Evolutionary conservation across 371 early-diverging fungal genomes (phyloP).

Genomic region (Blakeslea trispora): DNA sequence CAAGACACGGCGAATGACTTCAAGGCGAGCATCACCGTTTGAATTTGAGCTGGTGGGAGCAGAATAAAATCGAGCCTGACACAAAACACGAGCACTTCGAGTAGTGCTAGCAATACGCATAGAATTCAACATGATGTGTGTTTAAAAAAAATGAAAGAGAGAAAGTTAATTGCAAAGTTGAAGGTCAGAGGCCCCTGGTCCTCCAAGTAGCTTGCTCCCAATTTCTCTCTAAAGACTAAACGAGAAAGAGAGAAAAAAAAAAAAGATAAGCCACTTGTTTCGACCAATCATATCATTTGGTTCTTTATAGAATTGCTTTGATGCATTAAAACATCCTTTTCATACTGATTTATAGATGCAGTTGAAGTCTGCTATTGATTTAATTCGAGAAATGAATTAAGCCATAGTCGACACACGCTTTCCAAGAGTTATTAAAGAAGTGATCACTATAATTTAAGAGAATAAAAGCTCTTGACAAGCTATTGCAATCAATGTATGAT

Average conservation of each 20-base stretch:
- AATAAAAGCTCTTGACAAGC: no score
- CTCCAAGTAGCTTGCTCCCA: neutral
- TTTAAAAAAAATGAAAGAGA: slow-evolving; percentile 3
- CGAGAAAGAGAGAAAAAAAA: neutral
- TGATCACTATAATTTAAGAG: no score
- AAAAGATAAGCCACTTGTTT: slow-evolving; percentile 9
- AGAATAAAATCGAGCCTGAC: slow-evolving; percentile 12
- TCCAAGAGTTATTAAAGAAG: no score
- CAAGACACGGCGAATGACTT: slow-evolving; percentile 72
- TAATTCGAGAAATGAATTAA: no score
- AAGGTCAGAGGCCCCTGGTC: slow-evolving; percentile 12
- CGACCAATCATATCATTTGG: no score
- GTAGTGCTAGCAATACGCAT: slow-evolving; percentile 11
- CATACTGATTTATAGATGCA: no score
- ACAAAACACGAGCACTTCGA: slow-evolving; percentile 12
- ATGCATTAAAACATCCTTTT: no score
- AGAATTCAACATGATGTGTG: slow-evolving; percentile 12
- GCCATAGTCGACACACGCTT: no score
- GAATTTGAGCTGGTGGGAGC: slow-evolving; percentile 7
- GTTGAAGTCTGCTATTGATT: no score
- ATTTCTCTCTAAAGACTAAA: no score
- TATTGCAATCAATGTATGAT: no score
- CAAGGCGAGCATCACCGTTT: slow-evolving; percentile 61
- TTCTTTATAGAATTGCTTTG: no score
- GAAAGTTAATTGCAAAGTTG: neutral